Base-by-base conservation (phyloP, 2,329 filamentous ascomycete species). In the Talaromyces atroroseus region DNA sequence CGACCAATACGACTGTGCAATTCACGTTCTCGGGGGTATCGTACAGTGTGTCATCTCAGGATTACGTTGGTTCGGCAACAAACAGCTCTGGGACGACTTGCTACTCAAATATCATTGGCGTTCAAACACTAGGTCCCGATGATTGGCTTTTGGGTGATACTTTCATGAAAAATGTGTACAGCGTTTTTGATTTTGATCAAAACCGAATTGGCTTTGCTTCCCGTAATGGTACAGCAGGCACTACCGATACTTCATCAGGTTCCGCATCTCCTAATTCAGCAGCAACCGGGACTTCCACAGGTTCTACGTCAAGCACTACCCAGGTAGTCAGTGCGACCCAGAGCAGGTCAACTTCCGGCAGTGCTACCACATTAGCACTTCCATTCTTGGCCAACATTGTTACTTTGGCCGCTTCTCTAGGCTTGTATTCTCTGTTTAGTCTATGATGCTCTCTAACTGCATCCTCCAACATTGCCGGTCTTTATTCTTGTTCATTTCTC, bases 111-210 rank as follows among this genome's bases (percentile, higher is more conserved):
- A 82, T 95, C 36, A 86, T 90, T 53, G 88, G 87, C 1, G 79
- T 84, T 24, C 81, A 87, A 66, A 83, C 89, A 14, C 85, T 90
- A 48, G 73, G 78, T 0, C 78, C 63, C 64, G 68, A 74, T 34
- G 73, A 84, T 26, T 95, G 90, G 90, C 78, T 96, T n/a, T 72
- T 95, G 1, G 91, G 91, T 1, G 90, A 91, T 62, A 83, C 87
- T 0, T 95, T 95, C 64, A 74, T 96, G 59, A 95, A 95, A 76
- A 95, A 95, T 63, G 90, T 95, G 16, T 95, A 95, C 68, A 79
- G 84, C 1, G 86, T 94, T 23, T 95, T 95, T 68, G 91, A 96
- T 69, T 83, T 82, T 53, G 90, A 92, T 50, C 66, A 74, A 38
- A 64, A 64, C 36, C 66, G 68, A 44, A 67, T 78, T 40, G 75